These are phyloP conservation scores for Trichosporon sp. DNA, from an alignment of 1,284 basidiomycete species.

Conservation along the genomic window DNA sequence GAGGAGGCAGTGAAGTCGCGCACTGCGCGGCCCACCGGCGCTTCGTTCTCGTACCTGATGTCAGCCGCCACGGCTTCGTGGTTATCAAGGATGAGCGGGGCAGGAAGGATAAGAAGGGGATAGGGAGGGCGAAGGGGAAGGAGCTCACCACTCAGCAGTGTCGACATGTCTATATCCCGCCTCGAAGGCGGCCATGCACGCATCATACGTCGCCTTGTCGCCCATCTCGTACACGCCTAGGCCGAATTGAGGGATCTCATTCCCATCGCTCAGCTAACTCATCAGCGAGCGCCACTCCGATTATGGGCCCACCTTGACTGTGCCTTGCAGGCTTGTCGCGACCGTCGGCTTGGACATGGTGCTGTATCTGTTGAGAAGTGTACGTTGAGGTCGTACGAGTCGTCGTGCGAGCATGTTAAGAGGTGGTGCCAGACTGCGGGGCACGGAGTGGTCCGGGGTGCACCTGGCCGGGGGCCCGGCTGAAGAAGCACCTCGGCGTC, in stretches of 20 bases:
- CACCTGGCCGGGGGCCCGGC: background rate
- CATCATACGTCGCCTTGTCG: slow-evolving; percentile 55
- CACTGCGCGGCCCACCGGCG: slow-evolving; percentile 58
- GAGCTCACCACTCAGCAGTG: slow-evolving; percentile 32
- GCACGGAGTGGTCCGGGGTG: too few relatives aligned
- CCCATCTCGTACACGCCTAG: slow-evolving; percentile 64
- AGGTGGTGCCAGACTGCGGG: background rate
- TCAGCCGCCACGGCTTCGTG: slow-evolving; percentile 11
- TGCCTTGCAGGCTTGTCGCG: slow-evolving; percentile 9
- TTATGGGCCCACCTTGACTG: slow-evolving; percentile 15
- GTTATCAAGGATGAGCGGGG: too few relatives aligned
- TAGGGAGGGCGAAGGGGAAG: too few relatives aligned
- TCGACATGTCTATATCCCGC: slow-evolving; percentile 64
- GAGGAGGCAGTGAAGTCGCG: slow-evolving; percentile 50
- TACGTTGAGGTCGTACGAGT: background rate
- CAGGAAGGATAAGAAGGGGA: too few relatives aligned
- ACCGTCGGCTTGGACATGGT: background rate
- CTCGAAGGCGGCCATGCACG: slow-evolving; percentile 61
- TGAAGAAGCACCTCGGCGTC: background rate
- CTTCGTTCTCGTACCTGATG: slow-evolving; percentile 65
- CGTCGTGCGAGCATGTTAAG: background rate
- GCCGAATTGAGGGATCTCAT: slow-evolving; percentile 60
- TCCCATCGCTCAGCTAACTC: slow-evolving; percentile 57
- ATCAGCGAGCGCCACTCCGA: background rate
- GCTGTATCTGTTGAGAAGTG: background rate